Conservation (phyloP, 2,329 filamentous ascomycete genomes). For the Dactylella cylindrospora region DNA sequence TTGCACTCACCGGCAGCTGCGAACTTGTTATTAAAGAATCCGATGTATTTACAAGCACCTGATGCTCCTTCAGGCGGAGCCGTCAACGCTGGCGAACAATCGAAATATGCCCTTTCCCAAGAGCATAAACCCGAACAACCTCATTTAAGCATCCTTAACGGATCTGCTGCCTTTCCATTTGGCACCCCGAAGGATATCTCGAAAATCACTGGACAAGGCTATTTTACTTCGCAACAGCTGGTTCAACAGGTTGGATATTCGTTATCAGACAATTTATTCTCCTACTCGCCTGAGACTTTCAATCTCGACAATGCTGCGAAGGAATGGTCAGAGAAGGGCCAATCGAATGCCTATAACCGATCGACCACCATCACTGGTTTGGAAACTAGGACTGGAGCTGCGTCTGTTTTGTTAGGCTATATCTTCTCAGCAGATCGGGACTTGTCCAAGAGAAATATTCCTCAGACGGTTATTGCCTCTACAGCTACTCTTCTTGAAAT, state of each 20-base stretch:
- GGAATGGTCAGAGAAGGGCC: constrained; percentile 69
- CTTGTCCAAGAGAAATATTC: constrained; percentile 82
- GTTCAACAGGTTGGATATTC: constrained; percentile 95
- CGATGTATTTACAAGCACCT: constrained; percentile 35
- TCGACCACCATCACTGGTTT: constrained; percentile 72
- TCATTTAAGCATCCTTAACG: constrained; percentile 48
- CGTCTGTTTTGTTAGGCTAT: constrained; percentile 88
- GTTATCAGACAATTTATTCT: constrained; percentile 85
- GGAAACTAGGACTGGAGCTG: constrained; percentile 85
- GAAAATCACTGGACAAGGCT: constrained; percentile 77
- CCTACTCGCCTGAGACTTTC: constrained; percentile 91
- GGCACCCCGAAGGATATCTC: constrained; percentile 43
- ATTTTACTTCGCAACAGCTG: constrained; percentile 87
- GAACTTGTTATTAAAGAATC: constrained; percentile 28
- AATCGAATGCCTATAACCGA: constrained; percentile 66
- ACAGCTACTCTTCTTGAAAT: constrained; percentile 79
- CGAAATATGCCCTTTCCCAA: constrained; percentile 33
- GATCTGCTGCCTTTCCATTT: constrained; percentile 47
- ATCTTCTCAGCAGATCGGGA: constrained; percentile 98
- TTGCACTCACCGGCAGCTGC: constrained; percentile 32
- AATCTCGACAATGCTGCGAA: constrained; percentile 82
- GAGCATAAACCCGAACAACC: constrained; percentile 33
- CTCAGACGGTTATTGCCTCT: constrained; percentile 85
- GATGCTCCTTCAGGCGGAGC: constrained; percentile 14
- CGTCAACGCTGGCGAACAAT: constrained; percentile 25